These are phyloP conservation scores for Russula sp. DNA, from an alignment of 768 basidiomycete species.

Conservation along the genomic window DNA sequence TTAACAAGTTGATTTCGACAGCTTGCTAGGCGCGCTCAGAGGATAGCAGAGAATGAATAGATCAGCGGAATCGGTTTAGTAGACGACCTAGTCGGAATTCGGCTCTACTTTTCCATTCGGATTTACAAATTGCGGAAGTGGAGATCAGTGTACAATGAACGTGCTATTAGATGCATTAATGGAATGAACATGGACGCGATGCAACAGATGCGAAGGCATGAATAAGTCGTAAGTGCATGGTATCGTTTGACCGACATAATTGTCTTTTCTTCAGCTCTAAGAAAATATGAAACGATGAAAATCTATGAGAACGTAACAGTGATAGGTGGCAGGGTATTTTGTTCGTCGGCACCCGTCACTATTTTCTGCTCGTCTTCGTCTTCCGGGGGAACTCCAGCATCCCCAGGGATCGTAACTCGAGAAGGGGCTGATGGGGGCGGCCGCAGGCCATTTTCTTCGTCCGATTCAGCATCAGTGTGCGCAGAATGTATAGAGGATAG, in stretches of 20 bases:
- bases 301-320: conserved; percentile 39
- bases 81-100: neutral
- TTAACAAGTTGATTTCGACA: conserved; percentile 29
- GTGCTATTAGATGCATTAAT: conserved; percentile 22
- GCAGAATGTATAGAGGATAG: conserved; percentile 16
- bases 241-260: conserved; percentile 17
- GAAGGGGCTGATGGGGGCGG: conserved; percentile 24
- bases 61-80: neutral
- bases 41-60: conserved; percentile 14
- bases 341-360: conserved; percentile 23
- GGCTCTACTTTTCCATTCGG: neutral
- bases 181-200: conserved; percentile 13
- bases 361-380: conserved; percentile 31
- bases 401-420: conserved; percentile 22
- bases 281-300: neutral
- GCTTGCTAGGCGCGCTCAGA: conserved; percentile 76
- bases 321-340: conserved; percentile 36
- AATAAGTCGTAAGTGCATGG: conserved; percentile 19
- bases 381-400: conserved; percentile 17
- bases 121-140: conserved; percentile 1
- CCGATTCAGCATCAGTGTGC: conserved; percentile 21
- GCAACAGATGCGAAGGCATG: conserved; percentile 8
- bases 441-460: conserved; percentile 19
- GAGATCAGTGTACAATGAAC: conserved; percentile 12
- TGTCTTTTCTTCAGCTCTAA: neutral